Base-by-base conservation (phyloP, 176 grass and related monocot species). In the Rhynchospora tenuis region DNA sequence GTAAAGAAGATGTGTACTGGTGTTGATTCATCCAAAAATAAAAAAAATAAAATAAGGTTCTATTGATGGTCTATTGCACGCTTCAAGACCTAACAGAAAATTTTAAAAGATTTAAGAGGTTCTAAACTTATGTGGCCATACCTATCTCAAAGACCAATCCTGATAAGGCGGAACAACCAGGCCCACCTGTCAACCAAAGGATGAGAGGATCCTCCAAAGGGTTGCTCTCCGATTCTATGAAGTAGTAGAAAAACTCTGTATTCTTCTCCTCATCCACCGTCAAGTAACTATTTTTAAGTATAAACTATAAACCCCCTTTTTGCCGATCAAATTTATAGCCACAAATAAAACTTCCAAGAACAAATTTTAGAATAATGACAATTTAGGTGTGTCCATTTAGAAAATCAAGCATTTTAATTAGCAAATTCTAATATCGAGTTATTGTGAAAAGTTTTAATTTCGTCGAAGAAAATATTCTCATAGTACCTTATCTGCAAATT, bases 121-220 rank as follows among this genome's bases (percentile, higher is more conserved):
- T 61, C 6, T 69, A 44, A 68, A 12, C 1, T 13, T 68, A 8
- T 19, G 28, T 8, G 19, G 14, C 1, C 64, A 24, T 20, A 90
- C 86, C 88, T 12, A 93, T 88, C 66, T 93, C 91, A 62, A 86
- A 93, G 73, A 84, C 22, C 73, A 93, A 82, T 23, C 79, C 88
- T 11, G 91, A 88, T 17, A 88, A 77, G 1, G 83, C 83, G 0
- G 91, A 93, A 64, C 91, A 90, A 13, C 91, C 86, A 38, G 91
- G 91, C 50, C 88, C 91, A 70, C 91, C 90, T 83, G 88, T 92
- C 85, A 90, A 69, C 90, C 90, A 92, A 9, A 92, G 55, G 44
- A 92, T 85, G 71, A 93, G 85, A n/a, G 88, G 91, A 81, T 93
- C 85, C 64, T 84, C 65, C 20, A 4, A 42, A 3, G 88, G 91